Conservation (phyloP, 371 early-diverging fungal genomes). For the Rhizopus sp. region DNA sequence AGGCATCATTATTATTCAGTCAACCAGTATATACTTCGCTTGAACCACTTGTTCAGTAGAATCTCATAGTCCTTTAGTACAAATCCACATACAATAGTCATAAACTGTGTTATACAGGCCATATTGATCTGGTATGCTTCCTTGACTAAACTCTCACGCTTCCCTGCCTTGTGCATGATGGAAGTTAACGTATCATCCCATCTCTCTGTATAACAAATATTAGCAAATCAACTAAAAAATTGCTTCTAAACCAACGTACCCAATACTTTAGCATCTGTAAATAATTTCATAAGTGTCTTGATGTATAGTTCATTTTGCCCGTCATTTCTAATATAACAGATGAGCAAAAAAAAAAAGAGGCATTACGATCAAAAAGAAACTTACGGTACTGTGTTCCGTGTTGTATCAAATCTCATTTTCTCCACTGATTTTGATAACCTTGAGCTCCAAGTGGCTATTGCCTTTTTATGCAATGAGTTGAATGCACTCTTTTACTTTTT, state of each 20-base stretch:
- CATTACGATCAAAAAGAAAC: not conserved
- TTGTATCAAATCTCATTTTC: conserved; percentile 29
- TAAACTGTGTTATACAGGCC: conserved; percentile 24
- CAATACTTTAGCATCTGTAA: conserved; percentile 25
- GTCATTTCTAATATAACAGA: not conserved
- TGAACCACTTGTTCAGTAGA: conserved; percentile 43
- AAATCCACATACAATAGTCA: conserved; percentile 34
- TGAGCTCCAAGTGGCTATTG: conserved; percentile 32
- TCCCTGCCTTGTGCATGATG: not conserved
- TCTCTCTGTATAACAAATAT: conserved; percentile 19
- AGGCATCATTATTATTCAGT: conserved; percentile 14
- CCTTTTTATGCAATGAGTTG: not conserved
- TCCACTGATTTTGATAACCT: conserved; percentile 38
- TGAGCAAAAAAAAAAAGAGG: not conserved
- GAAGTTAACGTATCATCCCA: conserved; percentile 17
- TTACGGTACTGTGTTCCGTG: conserved; percentile 4
- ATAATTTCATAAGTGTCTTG: conserved; percentile 28
- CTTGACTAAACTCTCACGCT: not conserved
- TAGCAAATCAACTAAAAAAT: not conserved
- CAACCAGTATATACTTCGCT: conserved; percentile 35
- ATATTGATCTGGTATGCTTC: conserved; percentile 1
- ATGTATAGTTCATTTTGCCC: conserved; percentile 33
- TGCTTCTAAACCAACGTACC: conserved; percentile 20
- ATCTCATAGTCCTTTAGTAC: conserved; percentile 39
- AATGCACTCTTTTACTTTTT: not conserved